A percentile compares a stretch with the other conserved stretches of the same genome.
phyloP scores from a whole-genome alignment of 2,329 filamentous ascomycete species.

The Dryadomyces sulphureus region DNA sequence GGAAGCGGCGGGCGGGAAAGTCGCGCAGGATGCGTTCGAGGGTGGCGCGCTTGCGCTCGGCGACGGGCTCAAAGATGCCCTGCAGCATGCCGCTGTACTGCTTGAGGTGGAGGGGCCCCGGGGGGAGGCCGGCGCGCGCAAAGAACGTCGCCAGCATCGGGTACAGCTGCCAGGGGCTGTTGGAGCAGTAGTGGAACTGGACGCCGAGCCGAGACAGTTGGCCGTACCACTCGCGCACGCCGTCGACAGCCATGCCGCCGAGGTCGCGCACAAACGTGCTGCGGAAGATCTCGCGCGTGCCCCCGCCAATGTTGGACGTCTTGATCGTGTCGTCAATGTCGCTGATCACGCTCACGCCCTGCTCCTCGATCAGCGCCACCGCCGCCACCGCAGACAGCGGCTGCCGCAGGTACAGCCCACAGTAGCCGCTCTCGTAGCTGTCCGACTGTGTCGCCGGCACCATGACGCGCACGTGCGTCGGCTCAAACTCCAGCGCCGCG shows the following conservation, averaged over 20 bases:
- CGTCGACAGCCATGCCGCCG: slow-evolving; percentile 65
- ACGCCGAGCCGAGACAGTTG: slow-evolving; percentile 67
- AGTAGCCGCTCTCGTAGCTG: neutral
- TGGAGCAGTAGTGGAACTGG: slow-evolving; percentile 93
- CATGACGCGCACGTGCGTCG: slow-evolving; percentile 75
- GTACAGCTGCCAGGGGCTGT: slow-evolving; percentile 95
- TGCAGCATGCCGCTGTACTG: slow-evolving; percentile 95
- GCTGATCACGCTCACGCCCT: slow-evolving; percentile 82
- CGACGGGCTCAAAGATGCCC: slow-evolving; percentile 94
- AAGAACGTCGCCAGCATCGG: slow-evolving; percentile 82
- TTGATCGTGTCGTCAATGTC: slow-evolving; percentile 98
- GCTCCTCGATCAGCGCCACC: slow-evolving; percentile 60
- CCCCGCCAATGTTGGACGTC: slow-evolving; percentile 75
- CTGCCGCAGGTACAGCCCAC: slow-evolving; percentile 27
- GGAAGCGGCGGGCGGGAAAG: slow-evolving; percentile 78
- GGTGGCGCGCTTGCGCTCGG: slow-evolving; percentile 82
- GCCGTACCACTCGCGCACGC: slow-evolving; percentile 82
- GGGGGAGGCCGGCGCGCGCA: slow-evolving; percentile 61
- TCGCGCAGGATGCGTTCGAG: slow-evolving; percentile 75
- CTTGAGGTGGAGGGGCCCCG: slow-evolving; percentile 86
- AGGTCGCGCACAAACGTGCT: slow-evolving; percentile 90
- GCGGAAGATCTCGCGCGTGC: slow-evolving; percentile 86
- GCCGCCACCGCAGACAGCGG: slow-evolving; percentile 68
- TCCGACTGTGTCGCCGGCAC: slow-evolving; percentile 25
- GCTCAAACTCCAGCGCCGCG: slow-evolving; percentile 74